These are phyloP conservation scores for Oidiodendron maius DNA, from an alignment of 495 filamentous ascomycete genomes.

Conservation along the genomic window DNA sequence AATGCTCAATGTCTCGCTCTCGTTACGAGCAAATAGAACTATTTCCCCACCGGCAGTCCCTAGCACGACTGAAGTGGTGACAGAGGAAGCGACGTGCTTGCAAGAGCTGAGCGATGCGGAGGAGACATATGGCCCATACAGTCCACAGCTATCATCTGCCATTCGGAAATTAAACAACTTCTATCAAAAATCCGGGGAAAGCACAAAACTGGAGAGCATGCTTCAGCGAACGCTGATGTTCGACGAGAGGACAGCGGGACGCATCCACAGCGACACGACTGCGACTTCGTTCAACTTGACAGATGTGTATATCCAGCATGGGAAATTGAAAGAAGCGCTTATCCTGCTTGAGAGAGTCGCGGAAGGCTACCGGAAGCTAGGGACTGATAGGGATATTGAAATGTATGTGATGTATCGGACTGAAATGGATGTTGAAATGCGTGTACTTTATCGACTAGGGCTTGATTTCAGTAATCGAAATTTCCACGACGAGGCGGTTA, in stretches of 20 bases:
- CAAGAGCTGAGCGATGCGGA: neutral
- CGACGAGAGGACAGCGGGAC: neutral
- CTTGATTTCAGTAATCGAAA: neutral
- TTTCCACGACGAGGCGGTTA: neutral
- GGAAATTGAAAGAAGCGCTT: neutral
- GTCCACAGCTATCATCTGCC: neutral
- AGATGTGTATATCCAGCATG: neutral
- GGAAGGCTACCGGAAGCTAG: neutral
- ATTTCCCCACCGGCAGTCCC: neutral
- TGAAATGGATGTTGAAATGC: neutral
- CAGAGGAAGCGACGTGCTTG: neutral
- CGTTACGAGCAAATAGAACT: neutral
- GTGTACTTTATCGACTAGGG: neutral
- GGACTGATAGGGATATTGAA: neutral
- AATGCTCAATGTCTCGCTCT: neutral
- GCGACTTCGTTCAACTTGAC: neutral
- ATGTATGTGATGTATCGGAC: neutral
- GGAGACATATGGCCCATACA: neutral
- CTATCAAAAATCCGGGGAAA: neutral
- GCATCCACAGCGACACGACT: neutral
- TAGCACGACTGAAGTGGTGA: neutral
- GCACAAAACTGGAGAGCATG: neutral
- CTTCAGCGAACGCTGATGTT: neutral
- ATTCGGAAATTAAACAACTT: neutral
- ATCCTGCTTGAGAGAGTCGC: neutral